Conservation (phyloP, 345 rosid genomes). For the Melastoma malabathricum region DNA sequence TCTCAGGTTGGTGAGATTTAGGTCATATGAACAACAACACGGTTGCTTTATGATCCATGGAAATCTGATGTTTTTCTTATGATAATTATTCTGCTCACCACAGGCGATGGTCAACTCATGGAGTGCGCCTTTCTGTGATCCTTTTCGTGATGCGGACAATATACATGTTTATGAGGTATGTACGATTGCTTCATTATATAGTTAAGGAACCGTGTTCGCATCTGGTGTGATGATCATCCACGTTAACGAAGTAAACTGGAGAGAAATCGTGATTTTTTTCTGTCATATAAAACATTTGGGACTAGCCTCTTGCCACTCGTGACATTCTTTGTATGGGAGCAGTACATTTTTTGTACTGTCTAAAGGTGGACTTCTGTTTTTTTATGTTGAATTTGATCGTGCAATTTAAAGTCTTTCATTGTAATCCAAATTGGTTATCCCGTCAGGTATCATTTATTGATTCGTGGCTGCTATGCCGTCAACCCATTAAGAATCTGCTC, state of each 20-base stretch:
- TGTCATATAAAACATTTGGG: not conserved
- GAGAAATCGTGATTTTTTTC: not conserved
- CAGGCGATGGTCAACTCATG: slow-evolving; percentile 81
- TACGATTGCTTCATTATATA: not conserved
- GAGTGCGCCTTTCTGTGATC: slow-evolving; percentile 55
- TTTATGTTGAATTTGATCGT: not conserved
- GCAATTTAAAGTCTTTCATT: not conserved
- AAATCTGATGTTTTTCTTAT: not conserved
- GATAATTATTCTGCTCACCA: not conserved
- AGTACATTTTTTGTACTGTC: not conserved
- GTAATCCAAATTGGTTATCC: not conserved
- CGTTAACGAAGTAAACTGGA: not conserved
- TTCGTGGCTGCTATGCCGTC: slow-evolving; percentile 52
- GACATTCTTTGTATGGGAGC: not conserved
- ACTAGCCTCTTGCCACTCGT: not conserved
- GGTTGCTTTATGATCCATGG: not conserved
- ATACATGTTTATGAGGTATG: slow-evolving; percentile 71
- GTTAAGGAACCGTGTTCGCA: not conserved
- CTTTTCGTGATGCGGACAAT: slow-evolving; percentile 39
- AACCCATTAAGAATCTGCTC: slow-evolving; percentile 51
- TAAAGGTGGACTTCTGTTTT: not conserved
- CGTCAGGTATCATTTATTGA: slow-evolving; percentile 77
- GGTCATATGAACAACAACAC: not conserved
- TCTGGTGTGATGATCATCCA: not conserved
- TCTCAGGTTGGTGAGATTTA: slow-evolving; percentile 47